A percentile compares a stretch with the other conserved stretches of the same genome.
Conservation (phyloP, 2,329 filamentous ascomycete genomes). For the Sporothrix mexicana region DNA sequence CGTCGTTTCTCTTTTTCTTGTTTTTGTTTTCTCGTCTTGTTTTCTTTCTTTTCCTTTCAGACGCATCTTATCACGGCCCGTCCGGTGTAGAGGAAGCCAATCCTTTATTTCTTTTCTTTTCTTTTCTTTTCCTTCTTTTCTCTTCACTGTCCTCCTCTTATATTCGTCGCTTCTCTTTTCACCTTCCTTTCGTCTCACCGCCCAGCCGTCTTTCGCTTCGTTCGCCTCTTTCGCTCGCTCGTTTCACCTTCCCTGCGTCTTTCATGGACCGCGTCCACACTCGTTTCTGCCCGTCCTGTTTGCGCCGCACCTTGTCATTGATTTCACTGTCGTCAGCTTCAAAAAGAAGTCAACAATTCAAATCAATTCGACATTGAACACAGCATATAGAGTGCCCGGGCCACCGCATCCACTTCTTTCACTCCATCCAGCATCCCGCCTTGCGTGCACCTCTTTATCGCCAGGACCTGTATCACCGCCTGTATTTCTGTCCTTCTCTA, state of each 20-base stretch:
- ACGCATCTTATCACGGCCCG: background rate
- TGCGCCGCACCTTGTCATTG: background rate
- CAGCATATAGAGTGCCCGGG: slow-evolving; percentile 12
- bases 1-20: background rate
- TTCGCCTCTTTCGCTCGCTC: slow-evolving; percentile 21
- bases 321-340: slow-evolving; percentile 1
- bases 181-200: background rate
- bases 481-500: background rate
- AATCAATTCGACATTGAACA: background rate
- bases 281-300: slow-evolving; percentile 16
- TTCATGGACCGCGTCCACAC: slow-evolving; percentile 25
- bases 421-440: background rate
- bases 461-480: slow-evolving; percentile 19
- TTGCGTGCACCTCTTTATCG: slow-evolving; percentile 3
- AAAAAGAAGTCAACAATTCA: background rate
- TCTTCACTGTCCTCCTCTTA: background rate
- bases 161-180: slow-evolving; percentile 11
- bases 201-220: background rate
- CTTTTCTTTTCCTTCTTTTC: slow-evolving; percentile 3
- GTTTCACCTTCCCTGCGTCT: slow-evolving; percentile 25
- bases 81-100: slow-evolving; percentile 14
- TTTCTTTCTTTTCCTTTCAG: background rate
- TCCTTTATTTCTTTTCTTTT: slow-evolving; percentile 17
- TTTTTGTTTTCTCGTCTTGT: background rate
- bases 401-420: background rate